Conservation (phyloP, 2,329 filamentous ascomycete genomes). For the Capronia epimyces region DNA sequence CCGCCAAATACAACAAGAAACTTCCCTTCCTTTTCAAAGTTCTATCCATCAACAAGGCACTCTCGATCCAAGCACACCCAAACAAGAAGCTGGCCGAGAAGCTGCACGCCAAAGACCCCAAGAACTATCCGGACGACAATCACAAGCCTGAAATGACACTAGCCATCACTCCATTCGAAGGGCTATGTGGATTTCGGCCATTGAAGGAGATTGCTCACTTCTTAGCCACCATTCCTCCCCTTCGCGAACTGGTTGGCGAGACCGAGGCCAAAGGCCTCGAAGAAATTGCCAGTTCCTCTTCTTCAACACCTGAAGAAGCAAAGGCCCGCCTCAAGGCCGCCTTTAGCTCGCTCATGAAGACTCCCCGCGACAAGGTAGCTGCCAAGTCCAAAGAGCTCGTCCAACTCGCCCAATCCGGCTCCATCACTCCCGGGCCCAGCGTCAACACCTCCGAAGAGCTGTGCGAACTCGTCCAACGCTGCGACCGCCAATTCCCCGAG, state of each 20-base stretch:
- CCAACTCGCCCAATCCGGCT: constrained; percentile 53
- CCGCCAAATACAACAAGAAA: constrained; percentile 69
- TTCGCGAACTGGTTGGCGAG: constrained; percentile 63
- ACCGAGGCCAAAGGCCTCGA: constrained; percentile 55
- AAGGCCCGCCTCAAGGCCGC: constrained; percentile 70
- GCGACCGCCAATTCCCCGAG: constrained; percentile 76
- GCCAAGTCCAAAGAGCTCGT: constrained; percentile 64
- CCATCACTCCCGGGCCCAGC: constrained; percentile 48
- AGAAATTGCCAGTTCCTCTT: constrained; percentile 49
- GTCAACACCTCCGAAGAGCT: constrained; percentile 65
- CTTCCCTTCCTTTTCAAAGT: constrained; percentile 98
- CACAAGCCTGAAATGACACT: constrained; percentile 99
- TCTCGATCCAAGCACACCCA: constrained; percentile 94
- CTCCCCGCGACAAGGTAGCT: constrained; percentile 60
- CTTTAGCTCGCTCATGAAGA: constrained; percentile 77
- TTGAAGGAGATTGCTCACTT: constrained; percentile 83
- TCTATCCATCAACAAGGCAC: constrained; percentile 86
- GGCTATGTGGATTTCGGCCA: constrained; percentile 90
- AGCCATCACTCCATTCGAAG: constrained; percentile 92
- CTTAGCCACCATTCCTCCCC: constrained; percentile 58
- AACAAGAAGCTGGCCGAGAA: constrained; percentile 91
- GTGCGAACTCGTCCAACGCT: constrained; percentile 67
- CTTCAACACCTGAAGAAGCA: constrained; percentile 55
- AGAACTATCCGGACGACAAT: constrained; percentile 98
- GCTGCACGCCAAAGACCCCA: constrained; percentile 76